phyloP scores from a whole-genome alignment of 208 protist species.

The Phytomonas francai region DNA sequence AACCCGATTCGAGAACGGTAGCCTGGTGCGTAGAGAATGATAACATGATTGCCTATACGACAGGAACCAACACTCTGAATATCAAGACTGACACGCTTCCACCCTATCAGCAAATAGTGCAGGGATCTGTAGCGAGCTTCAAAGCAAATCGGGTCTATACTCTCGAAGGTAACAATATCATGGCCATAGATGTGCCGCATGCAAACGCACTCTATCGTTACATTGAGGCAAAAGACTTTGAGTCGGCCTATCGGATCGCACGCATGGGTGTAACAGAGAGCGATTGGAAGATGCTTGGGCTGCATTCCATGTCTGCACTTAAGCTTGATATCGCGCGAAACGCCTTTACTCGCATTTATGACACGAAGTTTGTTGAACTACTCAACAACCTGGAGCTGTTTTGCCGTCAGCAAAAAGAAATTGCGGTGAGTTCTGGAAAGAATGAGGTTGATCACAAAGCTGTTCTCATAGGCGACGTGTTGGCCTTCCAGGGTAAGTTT shows the following conservation, averaged over 20 bases:
- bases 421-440: conserved; percentile 6
- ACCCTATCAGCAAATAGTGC: conserved; percentile 88
- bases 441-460: neutral
- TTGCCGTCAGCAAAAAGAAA: conserved; percentile 29
- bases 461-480: conserved; percentile 78
- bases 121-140: conserved; percentile 94
- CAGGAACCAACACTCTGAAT: conserved; percentile 64
- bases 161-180: conserved; percentile 76
- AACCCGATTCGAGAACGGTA: conserved; percentile 83
- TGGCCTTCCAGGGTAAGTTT: conserved; percentile 93
- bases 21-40: conserved; percentile 93
- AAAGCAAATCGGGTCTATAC: conserved; percentile 93
- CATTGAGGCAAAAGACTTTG: conserved; percentile 88
- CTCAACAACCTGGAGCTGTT: conserved; percentile 82
- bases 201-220: conserved; percentile 87
- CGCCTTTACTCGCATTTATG: conserved; percentile 90
- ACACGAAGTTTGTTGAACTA: conserved; percentile 91
- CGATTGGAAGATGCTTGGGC: conserved; percentile 93
- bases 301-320: conserved; percentile 87
- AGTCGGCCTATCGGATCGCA: conserved; percentile 87
- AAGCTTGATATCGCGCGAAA: conserved; percentile 88
- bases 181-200: conserved; percentile 92
- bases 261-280: conserved; percentile 90
- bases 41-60: conserved; percentile 93
- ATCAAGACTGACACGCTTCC: conserved; percentile 93